Evolutionary conservation across 1,139 yeast species (phyloP).

Genomic region (Yamadazyma sp.): DNA sequence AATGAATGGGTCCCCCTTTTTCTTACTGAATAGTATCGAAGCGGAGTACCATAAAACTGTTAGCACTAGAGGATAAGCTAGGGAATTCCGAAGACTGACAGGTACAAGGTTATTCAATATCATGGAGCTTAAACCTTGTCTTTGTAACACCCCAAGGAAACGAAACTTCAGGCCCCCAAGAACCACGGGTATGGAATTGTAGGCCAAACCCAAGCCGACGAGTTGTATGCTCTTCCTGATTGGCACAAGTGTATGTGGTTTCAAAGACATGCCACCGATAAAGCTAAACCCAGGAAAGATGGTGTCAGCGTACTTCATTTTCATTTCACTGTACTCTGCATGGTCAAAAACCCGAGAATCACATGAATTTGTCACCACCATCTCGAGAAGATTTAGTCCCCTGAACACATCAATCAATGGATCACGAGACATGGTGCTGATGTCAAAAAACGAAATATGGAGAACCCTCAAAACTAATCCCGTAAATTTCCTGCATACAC

Average conservation of each 20-base stretch:
- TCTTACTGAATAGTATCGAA: not conserved
- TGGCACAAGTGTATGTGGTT: not conserved
- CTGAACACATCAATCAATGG: slow-evolving; percentile 5
- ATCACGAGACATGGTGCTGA: slow-evolving; percentile 2
- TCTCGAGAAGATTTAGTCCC: slow-evolving; percentile 6
- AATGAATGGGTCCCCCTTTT: not conserved
- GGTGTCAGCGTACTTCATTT: slow-evolving; percentile 6
- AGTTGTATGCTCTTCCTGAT: slow-evolving; percentile 2
- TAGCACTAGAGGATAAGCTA: slow-evolving; percentile 2
- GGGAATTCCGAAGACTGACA: slow-evolving; percentile 2
- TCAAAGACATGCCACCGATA: slow-evolving; percentile 6
- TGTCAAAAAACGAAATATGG: not conserved
- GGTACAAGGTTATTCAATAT: slow-evolving; percentile 2
- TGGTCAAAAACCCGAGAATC: slow-evolving; percentile 3
- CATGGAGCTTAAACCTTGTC: slow-evolving; percentile 7
- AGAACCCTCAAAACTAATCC: too few species aligned
- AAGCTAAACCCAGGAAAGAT: slow-evolving; percentile 6
- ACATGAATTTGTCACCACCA: slow-evolving; percentile 5
- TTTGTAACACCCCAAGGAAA: slow-evolving; percentile 5
- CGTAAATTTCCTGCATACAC: too few species aligned
- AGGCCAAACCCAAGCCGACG: slow-evolving; percentile 5
- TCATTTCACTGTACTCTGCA: slow-evolving; percentile 5
- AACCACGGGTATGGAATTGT: slow-evolving; percentile 3
- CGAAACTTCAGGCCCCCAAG: slow-evolving; percentile 1
- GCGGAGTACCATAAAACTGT: slow-evolving; percentile 4